Evolutionary conservation across 2,329 filamentous ascomycete genomes (phyloP).

Genomic region (Curvularia eragrostidis): DNA sequence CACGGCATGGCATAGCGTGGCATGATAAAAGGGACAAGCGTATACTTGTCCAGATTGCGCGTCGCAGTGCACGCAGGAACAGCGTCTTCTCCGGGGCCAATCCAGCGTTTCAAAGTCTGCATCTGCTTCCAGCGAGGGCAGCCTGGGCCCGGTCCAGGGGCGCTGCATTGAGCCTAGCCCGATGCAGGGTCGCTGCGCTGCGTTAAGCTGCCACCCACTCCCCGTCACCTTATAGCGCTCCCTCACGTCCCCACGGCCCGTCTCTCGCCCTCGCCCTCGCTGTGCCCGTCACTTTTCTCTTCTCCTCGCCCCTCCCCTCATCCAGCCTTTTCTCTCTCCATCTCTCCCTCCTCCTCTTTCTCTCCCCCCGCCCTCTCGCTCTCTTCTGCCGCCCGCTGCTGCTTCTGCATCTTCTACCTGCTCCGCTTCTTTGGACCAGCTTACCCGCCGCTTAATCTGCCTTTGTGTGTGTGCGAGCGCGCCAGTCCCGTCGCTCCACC

Average conservation of each 20-base stretch:
- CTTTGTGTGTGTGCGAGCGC: constrained; percentile 39
- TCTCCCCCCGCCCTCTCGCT: constrained; percentile 15
- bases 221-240: constrained; percentile 28
- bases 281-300: constrained; percentile 47
- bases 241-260: constrained; percentile 43
- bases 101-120: constrained; percentile 31
- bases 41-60: constrained; percentile 1
- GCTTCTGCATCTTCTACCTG: constrained; percentile 49
- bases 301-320: constrained; percentile 18
- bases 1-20: neutral
- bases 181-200: constrained; percentile 23
- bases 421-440: constrained; percentile 41
- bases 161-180: constrained; percentile 16
- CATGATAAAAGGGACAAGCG: no score
- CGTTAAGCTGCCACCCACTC: constrained; percentile 26
- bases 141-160: constrained; percentile 13
- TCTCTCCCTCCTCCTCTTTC: constrained; percentile 12
- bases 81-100: constrained; percentile 17
- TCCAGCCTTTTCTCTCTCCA: constrained; percentile 60
- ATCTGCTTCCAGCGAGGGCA: constrained; percentile 21
- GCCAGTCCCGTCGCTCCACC: constrained; percentile 48
- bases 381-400: constrained; percentile 36
- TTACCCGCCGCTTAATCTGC: constrained; percentile 40
- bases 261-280: constrained; percentile 60
- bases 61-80: constrained; percentile 26